Evolutionary conservation across 208 protist genomes (phyloP).

Genomic region (Trypanosomatidae sp.): DNA sequence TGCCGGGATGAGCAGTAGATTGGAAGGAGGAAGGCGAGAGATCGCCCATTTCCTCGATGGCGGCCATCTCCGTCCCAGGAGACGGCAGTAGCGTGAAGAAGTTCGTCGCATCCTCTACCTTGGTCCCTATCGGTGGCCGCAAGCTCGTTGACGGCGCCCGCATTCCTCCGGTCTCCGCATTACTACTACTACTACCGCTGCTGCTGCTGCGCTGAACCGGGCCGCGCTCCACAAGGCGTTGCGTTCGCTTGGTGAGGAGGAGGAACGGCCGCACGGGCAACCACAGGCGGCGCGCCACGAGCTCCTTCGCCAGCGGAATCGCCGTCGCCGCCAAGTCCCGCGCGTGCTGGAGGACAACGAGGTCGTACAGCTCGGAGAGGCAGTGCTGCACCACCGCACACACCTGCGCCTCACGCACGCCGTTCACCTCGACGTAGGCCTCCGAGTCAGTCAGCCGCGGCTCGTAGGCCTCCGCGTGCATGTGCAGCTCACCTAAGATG

Average conservation of each 20-base stretch:
- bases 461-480: slow-evolving; percentile 44
- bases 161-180: too few species aligned
- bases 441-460: slow-evolving; percentile 62
- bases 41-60: too few species aligned
- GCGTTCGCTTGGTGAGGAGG: slow-evolving; percentile 9
- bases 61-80: too few species aligned
- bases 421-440: slow-evolving; percentile 75
- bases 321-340: slow-evolving; percentile 47
- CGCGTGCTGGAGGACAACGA: slow-evolving; percentile 67
- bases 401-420: slow-evolving; percentile 44
- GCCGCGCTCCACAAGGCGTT: too few species aligned
- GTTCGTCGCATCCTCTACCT: too few species aligned
- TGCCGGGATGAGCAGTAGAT: too few species aligned
- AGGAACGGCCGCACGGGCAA: slow-evolving; percentile 18
- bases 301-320: slow-evolving; percentile 75
- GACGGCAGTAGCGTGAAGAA: too few species aligned
- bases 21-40: too few species aligned
- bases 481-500: slow-evolving; percentile 74
- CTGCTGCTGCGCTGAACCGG: too few species aligned
- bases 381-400: slow-evolving; percentile 73
- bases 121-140: too few species aligned
- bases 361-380: slow-evolving; percentile 85
- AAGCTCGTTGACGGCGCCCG: too few species aligned
- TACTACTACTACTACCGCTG: background rate
- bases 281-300: slow-evolving; percentile 65